These are phyloP conservation scores for Agaricus sinodeliciosus DNA, from an alignment of 768 basidiomycete species.

Conservation along the genomic window DNA sequence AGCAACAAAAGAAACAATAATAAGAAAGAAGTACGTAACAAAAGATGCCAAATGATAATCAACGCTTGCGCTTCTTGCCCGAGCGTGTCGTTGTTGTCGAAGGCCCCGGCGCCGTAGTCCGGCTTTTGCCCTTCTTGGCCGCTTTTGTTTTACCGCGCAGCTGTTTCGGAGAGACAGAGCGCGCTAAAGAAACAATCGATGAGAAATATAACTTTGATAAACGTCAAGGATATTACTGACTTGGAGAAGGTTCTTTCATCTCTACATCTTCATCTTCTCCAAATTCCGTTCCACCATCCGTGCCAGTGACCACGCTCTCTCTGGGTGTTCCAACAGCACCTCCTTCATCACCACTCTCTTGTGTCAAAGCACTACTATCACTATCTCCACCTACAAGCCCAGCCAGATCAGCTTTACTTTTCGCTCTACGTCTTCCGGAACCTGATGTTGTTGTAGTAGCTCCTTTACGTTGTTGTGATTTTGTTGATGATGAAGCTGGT, in stretches of 20 bases:
- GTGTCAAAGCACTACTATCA: constrained; percentile 77
- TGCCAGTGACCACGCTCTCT: constrained; percentile 64
- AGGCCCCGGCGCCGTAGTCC: constrained; percentile 14
- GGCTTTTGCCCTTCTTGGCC: constrained; percentile 18
- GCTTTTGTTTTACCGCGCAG: constrained; percentile 27
- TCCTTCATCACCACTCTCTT: constrained; percentile 75
- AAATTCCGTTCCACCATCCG: constrained; percentile 65
- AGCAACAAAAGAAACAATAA: constrained; percentile 6
- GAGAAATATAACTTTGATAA: neutral
- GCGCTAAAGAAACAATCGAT: constrained; percentile 18
- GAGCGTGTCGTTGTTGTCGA: constrained; percentile 25
- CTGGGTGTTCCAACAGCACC: constrained; percentile 44
- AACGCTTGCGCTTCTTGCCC: constrained; percentile 44
- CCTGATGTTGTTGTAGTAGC: constrained; percentile 11
- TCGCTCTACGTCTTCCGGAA: constrained; percentile 31
- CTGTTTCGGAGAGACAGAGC: constrained; percentile 31
- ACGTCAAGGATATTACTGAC: constrained; percentile 27
- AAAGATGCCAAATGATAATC: constrained; percentile 2
- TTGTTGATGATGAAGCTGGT: constrained; percentile 18
- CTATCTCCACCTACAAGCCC: constrained; percentile 79
- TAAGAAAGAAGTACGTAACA: constrained; percentile 7
- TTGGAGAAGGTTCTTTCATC: constrained; percentile 51
- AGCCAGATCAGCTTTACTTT: constrained; percentile 56
- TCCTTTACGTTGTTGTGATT: constrained; percentile 18
- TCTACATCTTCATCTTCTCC: constrained; percentile 62